Percentiles rank a stretch among this genome's conserved stretches.
Conservation (phyloP, 768 basidiomycete species). For the Tephrocybe sp. region DNA sequence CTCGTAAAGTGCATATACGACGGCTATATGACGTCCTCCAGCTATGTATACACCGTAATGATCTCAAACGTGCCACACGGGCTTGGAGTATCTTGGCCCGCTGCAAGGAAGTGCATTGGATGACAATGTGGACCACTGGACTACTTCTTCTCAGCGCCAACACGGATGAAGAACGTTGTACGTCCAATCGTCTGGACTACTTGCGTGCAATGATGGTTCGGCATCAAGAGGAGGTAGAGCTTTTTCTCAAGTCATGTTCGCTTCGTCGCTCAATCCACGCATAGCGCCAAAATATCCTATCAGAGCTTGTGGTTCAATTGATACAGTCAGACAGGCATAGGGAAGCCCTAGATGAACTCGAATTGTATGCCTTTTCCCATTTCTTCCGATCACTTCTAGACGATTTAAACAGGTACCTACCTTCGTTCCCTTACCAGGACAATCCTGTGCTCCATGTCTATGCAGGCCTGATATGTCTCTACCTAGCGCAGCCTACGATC, state of each 20-base stretch:
- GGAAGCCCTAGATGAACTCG: slow-evolving; percentile 81
- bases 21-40: slow-evolving; percentile 75
- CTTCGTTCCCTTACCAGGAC: slow-evolving; percentile 84
- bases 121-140: slow-evolving; percentile 66
- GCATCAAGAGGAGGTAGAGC: slow-evolving; percentile 59
- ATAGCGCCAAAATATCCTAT: slow-evolving; percentile 73
- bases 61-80: slow-evolving; percentile 58
- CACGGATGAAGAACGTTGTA: slow-evolving; percentile 23
- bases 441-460: slow-evolving; percentile 79
- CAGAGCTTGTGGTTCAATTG: slow-evolving; percentile 70
- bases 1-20: slow-evolving; percentile 70
- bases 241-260: background rate
- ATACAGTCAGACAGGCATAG: slow-evolving; percentile 54
- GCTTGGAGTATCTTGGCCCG: slow-evolving; percentile 74
- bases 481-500: slow-evolving; percentile 46
- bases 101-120: slow-evolving; percentile 80
- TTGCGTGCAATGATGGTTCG: slow-evolving; percentile 72
- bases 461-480: slow-evolving; percentile 72
- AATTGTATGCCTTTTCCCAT: slow-evolving; percentile 55
- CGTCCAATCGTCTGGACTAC: slow-evolving; percentile 49
- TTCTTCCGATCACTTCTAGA: slow-evolving; percentile 3
- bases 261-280: slow-evolving; percentile 1
- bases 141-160: slow-evolving; percentile 48
- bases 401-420: slow-evolving; percentile 60
- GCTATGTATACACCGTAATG: slow-evolving; percentile 63